Evolutionary conservation across 2,329 filamentous ascomycete genomes (phyloP).

Genomic region (Rutstroemia sydowiana): DNA sequence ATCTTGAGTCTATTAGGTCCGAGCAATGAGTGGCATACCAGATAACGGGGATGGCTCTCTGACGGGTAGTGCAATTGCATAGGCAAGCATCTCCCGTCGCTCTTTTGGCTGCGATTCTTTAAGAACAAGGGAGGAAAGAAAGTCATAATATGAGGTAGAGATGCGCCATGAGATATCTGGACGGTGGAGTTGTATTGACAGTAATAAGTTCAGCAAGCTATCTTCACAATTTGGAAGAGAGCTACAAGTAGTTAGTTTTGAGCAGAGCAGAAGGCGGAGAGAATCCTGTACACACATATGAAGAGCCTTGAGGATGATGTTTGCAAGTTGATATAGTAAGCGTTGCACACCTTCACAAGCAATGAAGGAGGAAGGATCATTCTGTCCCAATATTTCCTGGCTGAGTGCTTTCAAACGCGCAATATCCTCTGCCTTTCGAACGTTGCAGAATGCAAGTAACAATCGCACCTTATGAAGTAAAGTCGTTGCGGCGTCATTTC

Average conservation of each 20-base stretch:
- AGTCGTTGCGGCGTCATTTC: slow-evolving; percentile 8
- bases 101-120: background rate
- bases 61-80: background rate
- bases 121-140: slow-evolving; percentile 23
- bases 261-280: background rate
- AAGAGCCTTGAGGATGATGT: slow-evolving; percentile 21
- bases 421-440: slow-evolving; percentile 39
- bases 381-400: slow-evolving; percentile 19
- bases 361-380: slow-evolving; percentile 32
- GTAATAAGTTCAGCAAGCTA: slow-evolving; percentile 21
- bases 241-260: slow-evolving; percentile 1
- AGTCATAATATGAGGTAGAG: slow-evolving; percentile 25
- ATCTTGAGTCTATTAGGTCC: too few relatives aligned
- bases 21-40: background rate
- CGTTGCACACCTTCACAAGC: slow-evolving; percentile 17
- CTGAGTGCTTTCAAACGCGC: slow-evolving; percentile 39
- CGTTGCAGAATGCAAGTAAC: slow-evolving; percentile 44
- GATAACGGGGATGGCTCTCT: background rate
- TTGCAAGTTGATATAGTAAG: slow-evolving; percentile 19
- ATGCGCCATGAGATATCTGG: slow-evolving; percentile 22
- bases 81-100: background rate
- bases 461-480: slow-evolving; percentile 39
- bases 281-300: slow-evolving; percentile 18
- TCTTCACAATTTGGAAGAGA: slow-evolving; percentile 1
- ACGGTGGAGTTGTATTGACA: slow-evolving; percentile 17